phyloP scores from a whole-genome alignment of 169 alveolate species.

The Plasmodium gallinaceum region DNA sequence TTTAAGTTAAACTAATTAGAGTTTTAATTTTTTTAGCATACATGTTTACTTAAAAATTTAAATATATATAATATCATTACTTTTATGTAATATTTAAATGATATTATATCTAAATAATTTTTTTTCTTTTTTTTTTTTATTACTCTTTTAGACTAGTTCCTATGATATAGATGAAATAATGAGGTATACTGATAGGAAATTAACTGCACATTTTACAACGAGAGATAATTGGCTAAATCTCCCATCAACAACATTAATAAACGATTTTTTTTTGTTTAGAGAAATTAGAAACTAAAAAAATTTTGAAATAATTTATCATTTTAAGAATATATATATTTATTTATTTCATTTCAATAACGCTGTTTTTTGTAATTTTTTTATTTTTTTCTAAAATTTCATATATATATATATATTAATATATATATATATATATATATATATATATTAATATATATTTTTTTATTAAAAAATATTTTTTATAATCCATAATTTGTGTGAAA shows the following conservation, averaged over 20 bases:
- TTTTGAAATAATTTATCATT: not conserved
- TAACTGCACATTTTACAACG: constrained; percentile 80
- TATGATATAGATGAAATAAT: constrained; percentile 76
- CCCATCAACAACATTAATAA: constrained; percentile 85
- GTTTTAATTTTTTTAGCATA: too few relatives aligned
- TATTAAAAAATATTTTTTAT: too few relatives aligned
- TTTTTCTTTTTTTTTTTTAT: constrained; percentile 10
- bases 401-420: not conserved
- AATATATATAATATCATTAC: too few relatives aligned
- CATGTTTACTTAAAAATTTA: too few relatives aligned
- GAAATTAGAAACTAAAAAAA: constrained; percentile 65
- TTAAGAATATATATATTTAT: not conserved
- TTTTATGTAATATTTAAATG: too few relatives aligned
- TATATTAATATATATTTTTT: constrained; percentile 2
- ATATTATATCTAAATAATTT: not conserved
- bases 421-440: too few relatives aligned
- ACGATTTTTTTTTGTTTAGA: constrained; percentile 82
- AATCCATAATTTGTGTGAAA: too few relatives aligned
- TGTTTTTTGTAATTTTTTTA: not conserved
- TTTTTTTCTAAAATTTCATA: not conserved
- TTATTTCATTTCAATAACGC: not conserved
- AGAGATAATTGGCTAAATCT: constrained; percentile 85
- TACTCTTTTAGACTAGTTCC: constrained; percentile 61
- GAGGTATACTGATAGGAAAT: constrained; percentile 75
- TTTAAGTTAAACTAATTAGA: too few relatives aligned